Conservation (phyloP, 2,329 filamentous ascomycete species). For the Monilinia polystroma region DNA sequence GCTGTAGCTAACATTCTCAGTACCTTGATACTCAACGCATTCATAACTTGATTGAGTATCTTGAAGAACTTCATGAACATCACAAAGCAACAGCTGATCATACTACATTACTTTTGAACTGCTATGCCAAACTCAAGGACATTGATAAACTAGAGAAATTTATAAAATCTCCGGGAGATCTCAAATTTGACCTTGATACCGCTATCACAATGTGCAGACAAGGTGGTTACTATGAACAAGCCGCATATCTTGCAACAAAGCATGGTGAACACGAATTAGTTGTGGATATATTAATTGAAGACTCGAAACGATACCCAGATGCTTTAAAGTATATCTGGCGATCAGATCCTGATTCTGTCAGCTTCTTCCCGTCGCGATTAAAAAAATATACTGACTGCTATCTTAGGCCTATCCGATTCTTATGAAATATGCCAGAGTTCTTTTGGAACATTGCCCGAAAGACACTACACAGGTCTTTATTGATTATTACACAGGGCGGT, state of each 20-base stretch:
- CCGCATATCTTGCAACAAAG: slow-evolving; percentile 90
- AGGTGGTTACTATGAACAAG: slow-evolving; percentile 94
- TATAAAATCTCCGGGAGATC: slow-evolving; percentile 89
- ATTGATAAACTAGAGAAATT: slow-evolving; percentile 95
- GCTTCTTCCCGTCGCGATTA: slow-evolving; percentile 39
- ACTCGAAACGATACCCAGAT: slow-evolving; percentile 85
- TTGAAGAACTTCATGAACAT: slow-evolving; percentile 94
- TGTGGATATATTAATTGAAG: slow-evolving; percentile 92
- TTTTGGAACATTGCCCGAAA: slow-evolving; percentile 81
- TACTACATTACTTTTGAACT: slow-evolving; percentile 90
- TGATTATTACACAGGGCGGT: slow-evolving; percentile 89
- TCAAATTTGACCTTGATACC: slow-evolving; percentile 96
- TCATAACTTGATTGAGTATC: slow-evolving; percentile 93
- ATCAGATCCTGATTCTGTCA: slow-evolving; percentile 72
- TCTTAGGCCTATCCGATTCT: slow-evolving; percentile 76
- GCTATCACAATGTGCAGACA: slow-evolving; percentile 97
- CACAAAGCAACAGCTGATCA: slow-evolving; percentile 92
- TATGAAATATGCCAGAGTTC: slow-evolving; percentile 91
- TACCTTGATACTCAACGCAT: slow-evolving; percentile 97
- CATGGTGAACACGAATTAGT: slow-evolving; percentile 92
- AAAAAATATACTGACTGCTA: slow-evolving; percentile 20
- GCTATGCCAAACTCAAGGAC: slow-evolving; percentile 97
- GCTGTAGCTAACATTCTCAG: slow-evolving; percentile 46
- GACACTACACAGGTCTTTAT: slow-evolving; percentile 87
- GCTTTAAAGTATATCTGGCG: slow-evolving; percentile 90